Base-by-base conservation (phyloP, 352 stramenopile species). In the Proteromonas lacertae region DNA sequence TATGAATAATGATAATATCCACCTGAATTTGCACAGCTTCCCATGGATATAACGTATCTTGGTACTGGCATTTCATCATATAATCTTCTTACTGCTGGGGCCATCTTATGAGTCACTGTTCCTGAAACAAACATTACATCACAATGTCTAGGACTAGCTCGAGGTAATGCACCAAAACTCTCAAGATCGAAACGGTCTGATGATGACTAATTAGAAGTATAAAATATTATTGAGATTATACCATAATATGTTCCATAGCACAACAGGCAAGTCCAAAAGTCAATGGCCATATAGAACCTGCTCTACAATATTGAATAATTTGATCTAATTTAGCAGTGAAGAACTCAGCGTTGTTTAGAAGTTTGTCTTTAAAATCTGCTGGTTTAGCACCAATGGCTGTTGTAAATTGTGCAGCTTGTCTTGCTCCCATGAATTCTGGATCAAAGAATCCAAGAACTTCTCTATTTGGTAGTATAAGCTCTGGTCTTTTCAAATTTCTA, bases 181-280 rank as follows among this genome's bases (percentile, higher is more conserved):
- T 97, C 84, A 50, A 94, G 81, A 56, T 97, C 81, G 51, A 94
- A 96, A 17, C 81, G 67, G 21, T 66, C 71, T 19, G 57, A 65
- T 47, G 70, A 73, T 13, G 61, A 58, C 49, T 74, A 60, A 63
- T n/a, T n/a, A n/a, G n/a, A n/a, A n/a, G n/a, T n/a, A n/a, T n/a
- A n/a, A n/a, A n/a, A n/a, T n/a, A 29, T 38, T 7, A 43, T 38
- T 14, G 14, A 23, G 13, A 51, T 47, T 41, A 84, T 68, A 68
- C n/a, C n/a, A n/a, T n/a, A n/a, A 98, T 98, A 84, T 96, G 96
- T 62, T 98, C 87, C 14, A 98, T 80, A 34, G 84, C 84, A 50
- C 87, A 98, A 56, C 87, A 98, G 5, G 87, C 84, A 9, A 98
- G 57, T 38, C 87, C 87, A 56, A 98, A 98, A 4, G 84, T 95